Evolutionary conservation across 768 basidiomycete species (phyloP), one percentile per base, ranked within the genome.

Genomic region (Coprinopsis strossmayeri): DNA sequence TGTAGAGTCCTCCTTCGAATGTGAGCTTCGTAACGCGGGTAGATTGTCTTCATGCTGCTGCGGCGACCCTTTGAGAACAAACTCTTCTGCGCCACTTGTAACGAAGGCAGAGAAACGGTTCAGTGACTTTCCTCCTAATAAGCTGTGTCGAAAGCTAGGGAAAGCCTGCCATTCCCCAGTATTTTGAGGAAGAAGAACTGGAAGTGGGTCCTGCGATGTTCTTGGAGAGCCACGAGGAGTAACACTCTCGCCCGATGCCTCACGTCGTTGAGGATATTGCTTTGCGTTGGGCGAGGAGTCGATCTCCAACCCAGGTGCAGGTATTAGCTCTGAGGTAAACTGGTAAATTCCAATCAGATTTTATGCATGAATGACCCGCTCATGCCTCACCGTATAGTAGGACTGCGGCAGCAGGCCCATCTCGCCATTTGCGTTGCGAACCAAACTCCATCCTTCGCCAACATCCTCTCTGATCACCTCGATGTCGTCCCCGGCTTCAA

Each of bases 61-160:
- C 5, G 53, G 23, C 11, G 67, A 61, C 1, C 89, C 89, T 43
- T 83, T 78, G n/a, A 91, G 73, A 5, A 91, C 75, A 68, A 82
- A 91, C 45, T 83, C 82, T 61, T 91, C 89, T 9, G 89, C 89
- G 28, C 89, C 89, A 50, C 84, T 88, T 5, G 85, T 88, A 12
- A 91, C 88, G 61, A 91, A 91, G 48, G 75, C 83, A 0, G 87
- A 89, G 65, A 91, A 91, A n/a, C 88, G 76, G 61, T 91, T 90
- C 46, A 91, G 64, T 38, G 79, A 80, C 64, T 83, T 89, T 9
- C 88, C 87, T 25, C 86, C 81, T 1, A 91, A 76, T 0, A 91
- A 70, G 54, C 79, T 83, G 47, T 78, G 78, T 7, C 81, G 70
- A 57, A 88, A 84, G 61, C 78, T 86, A 1, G 86, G 84, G 53